Conservation (phyloP, 805 yeast genomes). For the Nakazawaea populi region DNA sequence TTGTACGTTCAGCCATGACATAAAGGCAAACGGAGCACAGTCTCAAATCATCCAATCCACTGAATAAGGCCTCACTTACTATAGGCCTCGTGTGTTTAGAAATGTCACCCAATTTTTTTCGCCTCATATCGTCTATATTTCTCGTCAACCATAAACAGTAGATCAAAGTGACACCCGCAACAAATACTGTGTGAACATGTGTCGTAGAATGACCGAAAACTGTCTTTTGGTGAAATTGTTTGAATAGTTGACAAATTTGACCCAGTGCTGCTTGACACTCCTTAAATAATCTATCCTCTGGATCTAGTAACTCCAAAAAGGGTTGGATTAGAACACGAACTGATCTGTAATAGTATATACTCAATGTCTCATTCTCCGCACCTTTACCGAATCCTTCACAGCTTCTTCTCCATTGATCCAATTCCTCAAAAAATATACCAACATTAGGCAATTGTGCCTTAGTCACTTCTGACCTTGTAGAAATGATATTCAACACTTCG, state of each 20-base stretch:
- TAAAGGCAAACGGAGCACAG: constrained; percentile 61
- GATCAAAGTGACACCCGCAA: constrained; percentile 62
- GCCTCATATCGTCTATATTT: constrained; percentile 51
- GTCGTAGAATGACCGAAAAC: constrained; percentile 59
- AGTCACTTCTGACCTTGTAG: constrained; percentile 21
- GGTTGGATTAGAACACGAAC: constrained; percentile 60
- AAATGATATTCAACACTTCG: constrained; percentile 40
- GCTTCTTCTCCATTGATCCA: constrained; percentile 52
- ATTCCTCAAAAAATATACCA: constrained; percentile 43
- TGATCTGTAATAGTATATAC: constrained; percentile 53
- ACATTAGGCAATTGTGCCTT: constrained; percentile 43
- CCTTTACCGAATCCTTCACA: constrained; percentile 42
- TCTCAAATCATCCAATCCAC: constrained; percentile 55
- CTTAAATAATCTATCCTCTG: constrained; percentile 51
- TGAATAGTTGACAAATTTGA: constrained; percentile 58
- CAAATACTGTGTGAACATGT: constrained; percentile 61
- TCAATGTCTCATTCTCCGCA: constrained; percentile 53
- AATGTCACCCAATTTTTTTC: constrained; percentile 48
- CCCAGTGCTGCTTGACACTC: constrained; percentile 74
- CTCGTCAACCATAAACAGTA: constrained; percentile 65
- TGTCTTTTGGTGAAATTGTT: constrained; percentile 57
- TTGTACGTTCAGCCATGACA: constrained; percentile 62
- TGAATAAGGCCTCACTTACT: constrained; percentile 45
- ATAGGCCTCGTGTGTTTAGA: constrained; percentile 57
- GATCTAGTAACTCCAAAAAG: constrained; percentile 53